Conservation (phyloP, 2,329 filamentous ascomycete genomes). For the Fusarium verrucosum region DNA sequence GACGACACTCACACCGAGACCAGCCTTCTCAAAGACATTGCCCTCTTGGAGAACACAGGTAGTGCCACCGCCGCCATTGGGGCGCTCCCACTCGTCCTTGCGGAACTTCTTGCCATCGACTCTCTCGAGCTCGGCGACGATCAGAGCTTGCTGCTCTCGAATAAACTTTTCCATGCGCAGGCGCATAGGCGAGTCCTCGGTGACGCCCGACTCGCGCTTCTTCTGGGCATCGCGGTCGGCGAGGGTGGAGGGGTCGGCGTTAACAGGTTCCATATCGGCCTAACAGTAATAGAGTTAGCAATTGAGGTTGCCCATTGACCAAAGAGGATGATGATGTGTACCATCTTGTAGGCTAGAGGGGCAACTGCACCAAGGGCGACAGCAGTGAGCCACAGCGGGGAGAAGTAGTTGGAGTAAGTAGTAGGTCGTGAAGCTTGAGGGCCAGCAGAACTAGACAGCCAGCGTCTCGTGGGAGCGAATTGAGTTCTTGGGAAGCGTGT, state of each 20-base stretch:
- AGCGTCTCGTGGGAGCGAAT: conserved; percentile 42
- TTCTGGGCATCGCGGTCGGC: conserved; percentile 84
- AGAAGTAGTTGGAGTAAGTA: conserved; percentile 29
- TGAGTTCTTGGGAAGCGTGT: conserved; percentile 39
- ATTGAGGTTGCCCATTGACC: conserved; percentile 9
- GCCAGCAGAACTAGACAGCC: conserved; percentile 40
- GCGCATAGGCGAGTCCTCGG: conserved; percentile 88
- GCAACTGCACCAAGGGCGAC: conserved; percentile 61
- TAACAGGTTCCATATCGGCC: conserved; percentile 54
- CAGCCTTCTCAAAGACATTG: conserved; percentile 97
- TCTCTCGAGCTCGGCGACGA: conserved; percentile 82
- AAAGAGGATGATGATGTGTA: conserved; percentile 47
- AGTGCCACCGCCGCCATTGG: conserved; percentile 90
- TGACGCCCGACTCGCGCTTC: conserved; percentile 76
- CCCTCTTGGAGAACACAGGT: conserved; percentile 96
- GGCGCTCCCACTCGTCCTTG: conserved; percentile 85
- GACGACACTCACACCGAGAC: conserved; percentile 93
- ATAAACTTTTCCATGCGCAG: conserved; percentile 97
- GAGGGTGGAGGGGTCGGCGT: conserved; percentile 73
- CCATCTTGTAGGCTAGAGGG: conserved; percentile 68
- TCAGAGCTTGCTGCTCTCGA: conserved; percentile 88
- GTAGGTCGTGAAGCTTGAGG: conserved; percentile 33
- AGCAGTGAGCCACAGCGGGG: conserved; percentile 48
- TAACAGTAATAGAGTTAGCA: conserved; percentile 43
- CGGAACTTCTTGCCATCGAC: conserved; percentile 86